Conservation (phyloP, 768 basidiomycete species). For the Kwoniella pini region DNA sequence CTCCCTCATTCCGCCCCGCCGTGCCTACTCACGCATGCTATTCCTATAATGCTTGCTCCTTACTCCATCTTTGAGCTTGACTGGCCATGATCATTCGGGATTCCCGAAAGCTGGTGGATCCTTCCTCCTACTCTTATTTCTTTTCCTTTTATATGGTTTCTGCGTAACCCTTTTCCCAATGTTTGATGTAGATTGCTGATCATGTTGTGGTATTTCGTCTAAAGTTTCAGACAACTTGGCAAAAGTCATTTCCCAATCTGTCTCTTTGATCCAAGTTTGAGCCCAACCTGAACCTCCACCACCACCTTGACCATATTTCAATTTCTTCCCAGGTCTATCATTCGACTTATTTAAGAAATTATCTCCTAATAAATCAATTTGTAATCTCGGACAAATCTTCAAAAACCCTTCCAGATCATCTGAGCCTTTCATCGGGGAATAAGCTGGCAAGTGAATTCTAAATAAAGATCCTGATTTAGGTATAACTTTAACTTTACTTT, state of each 20-base stretch:
- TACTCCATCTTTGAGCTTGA: no score
- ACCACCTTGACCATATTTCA: constrained; percentile 36
- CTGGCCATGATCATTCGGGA: constrained; percentile 3
- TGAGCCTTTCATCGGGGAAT: constrained; percentile 22
- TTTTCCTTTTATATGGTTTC: constrained; percentile 22
- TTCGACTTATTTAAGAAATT: constrained; percentile 39
- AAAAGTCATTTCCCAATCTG: constrained; percentile 32
- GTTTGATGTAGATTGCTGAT: not conserved
- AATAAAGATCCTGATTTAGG: constrained; percentile 49
- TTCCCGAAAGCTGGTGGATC: constrained; percentile 44
- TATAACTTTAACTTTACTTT: constrained; percentile 33
- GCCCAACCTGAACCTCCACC: constrained; percentile 50
- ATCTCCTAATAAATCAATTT: constrained; percentile 43
- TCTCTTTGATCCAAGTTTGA: constrained; percentile 41
- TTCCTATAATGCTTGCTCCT: no score
- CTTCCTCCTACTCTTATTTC: constrained; percentile 37
- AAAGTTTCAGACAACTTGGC: constrained; percentile 16
- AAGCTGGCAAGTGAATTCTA: constrained; percentile 43
- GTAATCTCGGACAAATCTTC: constrained; percentile 29
- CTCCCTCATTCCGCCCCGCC: no score
- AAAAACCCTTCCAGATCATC: constrained; percentile 24
- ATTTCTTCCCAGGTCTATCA: constrained; percentile 52
- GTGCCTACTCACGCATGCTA: no score
- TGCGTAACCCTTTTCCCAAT: not conserved
- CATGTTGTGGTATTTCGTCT: not conserved